These are phyloP conservation scores for Rhodotorula sp. DNA, from an alignment of 1,284 basidiomycete genomes.

Conservation along the genomic window DNA sequence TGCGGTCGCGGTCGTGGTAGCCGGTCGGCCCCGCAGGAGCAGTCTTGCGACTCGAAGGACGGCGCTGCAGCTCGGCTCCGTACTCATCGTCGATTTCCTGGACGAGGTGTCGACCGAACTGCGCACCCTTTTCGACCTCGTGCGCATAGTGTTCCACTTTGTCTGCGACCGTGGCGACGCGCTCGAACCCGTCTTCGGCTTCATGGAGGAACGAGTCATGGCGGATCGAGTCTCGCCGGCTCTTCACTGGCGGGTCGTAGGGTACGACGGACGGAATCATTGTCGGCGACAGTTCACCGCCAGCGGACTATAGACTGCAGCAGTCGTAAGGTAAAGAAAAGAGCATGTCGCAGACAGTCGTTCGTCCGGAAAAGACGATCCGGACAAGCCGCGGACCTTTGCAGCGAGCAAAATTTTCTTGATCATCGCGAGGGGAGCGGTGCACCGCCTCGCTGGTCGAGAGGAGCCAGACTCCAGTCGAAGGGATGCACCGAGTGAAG, in stretches of 20 bases:
- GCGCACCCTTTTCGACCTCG: background rate
- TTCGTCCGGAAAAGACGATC: background rate
- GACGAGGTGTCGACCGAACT: background rate
- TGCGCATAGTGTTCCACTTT: background rate
- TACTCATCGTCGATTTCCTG: constrained; percentile 6
- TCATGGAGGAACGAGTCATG: background rate
- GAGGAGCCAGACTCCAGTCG: background rate
- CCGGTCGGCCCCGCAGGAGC: background rate
- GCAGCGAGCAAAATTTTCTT: background rate
- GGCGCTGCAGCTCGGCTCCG: background rate
- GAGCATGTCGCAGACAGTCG: background rate
- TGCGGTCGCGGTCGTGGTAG: background rate
- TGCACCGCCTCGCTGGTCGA: background rate
- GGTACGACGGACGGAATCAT: background rate
- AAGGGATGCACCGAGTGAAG: background rate
- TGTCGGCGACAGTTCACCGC: background rate
- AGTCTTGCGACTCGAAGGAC: background rate
- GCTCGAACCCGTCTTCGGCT: background rate
- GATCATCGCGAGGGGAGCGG: background rate
- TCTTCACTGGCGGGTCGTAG: background rate
- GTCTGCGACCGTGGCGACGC: background rate
- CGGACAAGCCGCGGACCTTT: background rate
- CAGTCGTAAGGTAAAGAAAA: background rate
- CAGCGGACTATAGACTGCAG: background rate
- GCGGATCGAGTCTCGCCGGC: background rate